Evolutionary conservation across 805 yeast genomes (phyloP), one percentile per base, ranked within the genome.

Genomic region (Sugiyamaella americana): DNA sequence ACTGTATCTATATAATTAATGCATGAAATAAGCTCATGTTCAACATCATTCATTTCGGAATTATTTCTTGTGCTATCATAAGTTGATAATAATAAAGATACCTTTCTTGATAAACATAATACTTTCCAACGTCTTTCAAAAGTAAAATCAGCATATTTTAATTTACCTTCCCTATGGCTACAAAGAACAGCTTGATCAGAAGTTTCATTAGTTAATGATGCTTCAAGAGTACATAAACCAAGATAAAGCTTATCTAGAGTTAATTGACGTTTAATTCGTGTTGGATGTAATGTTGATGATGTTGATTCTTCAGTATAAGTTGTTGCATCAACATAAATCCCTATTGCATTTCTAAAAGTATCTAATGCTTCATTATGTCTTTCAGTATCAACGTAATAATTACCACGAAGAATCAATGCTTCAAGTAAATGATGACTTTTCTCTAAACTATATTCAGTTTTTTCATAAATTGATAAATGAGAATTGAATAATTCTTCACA

Each of bases 51-150:
- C 43, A 13, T 13, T 23, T 19, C 29, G n/a, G 23, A 19, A 17
- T 20, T 6, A 16, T 5, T 19, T 32, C 3, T 13, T 8, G 18
- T 42, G 18, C 35, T 40, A 8, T 8, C 32, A 8, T 26, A 13
- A 26, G 8, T 26, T 4, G 16, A 21, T 13, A 43, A 24, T 11
- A 38, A 17, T 22, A 30, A 23, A 13, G 47, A 43, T 11, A 30
- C 37, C 22, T 22, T 36, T 5, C 22, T 38, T 13, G 21, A 35
- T 10, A 43, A 4, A 3, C 16, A 20, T n/a, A 43, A 19, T 3
- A 38, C 44, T n/a, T 39, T 40, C 47, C 47, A 38, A n/a, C 47
- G 30, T 10, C 47, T 16, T 38, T 43, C 35, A 32, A 43, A 18
- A n/a, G 13, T 38, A 17, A 39, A 43, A 41, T 43, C 43, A 3